Evolutionary conservation across 768 basidiomycete species (phyloP).

Genomic region (Pleurotus tuoliensis): DNA sequence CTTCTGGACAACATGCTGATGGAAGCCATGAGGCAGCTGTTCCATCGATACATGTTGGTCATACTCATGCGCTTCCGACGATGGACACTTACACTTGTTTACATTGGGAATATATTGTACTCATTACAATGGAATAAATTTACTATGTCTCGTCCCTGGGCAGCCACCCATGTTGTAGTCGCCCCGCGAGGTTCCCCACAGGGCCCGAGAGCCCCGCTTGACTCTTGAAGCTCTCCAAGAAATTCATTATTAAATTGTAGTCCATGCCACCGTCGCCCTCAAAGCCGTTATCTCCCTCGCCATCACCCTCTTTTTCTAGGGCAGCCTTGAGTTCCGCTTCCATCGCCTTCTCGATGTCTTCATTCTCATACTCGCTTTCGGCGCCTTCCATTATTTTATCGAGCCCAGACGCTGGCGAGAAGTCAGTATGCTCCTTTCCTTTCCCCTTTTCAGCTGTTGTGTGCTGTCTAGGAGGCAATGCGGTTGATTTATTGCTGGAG

Average conservation of each 20-base stretch:
- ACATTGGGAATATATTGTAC: too few relatives aligned
- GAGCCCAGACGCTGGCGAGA: not conserved
- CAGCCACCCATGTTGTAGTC: conserved; percentile 72
- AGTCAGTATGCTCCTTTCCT: conserved; percentile 42
- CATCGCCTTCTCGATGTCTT: conserved; percentile 83
- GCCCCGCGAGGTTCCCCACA: conserved; percentile 84
- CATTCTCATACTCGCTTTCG: conserved; percentile 49
- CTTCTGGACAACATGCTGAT: too few relatives aligned
- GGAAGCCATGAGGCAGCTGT: too few relatives aligned
- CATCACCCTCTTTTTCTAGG: conserved; percentile 49
- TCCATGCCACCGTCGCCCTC: conserved; percentile 55
- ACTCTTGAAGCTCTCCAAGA: conserved; percentile 92
- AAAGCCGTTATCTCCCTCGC: conserved; percentile 42
- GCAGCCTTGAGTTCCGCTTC: conserved; percentile 76
- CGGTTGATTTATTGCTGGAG: conserved; percentile 19
- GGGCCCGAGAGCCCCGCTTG: conserved; percentile 90
- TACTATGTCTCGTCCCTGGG: conserved; percentile 1
- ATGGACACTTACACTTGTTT: too few relatives aligned
- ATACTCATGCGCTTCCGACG: too few relatives aligned
- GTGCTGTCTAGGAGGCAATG: conserved; percentile 13
- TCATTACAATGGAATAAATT: not conserved
- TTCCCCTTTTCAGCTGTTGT: conserved; percentile 25
- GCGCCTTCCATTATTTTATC: conserved; percentile 24
- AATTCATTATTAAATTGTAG: conserved; percentile 93
- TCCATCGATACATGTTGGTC: too few relatives aligned